These are phyloP conservation scores for Tuber indicum DNA, from an alignment of 495 filamentous ascomycete species.

Conservation along the genomic window DNA sequence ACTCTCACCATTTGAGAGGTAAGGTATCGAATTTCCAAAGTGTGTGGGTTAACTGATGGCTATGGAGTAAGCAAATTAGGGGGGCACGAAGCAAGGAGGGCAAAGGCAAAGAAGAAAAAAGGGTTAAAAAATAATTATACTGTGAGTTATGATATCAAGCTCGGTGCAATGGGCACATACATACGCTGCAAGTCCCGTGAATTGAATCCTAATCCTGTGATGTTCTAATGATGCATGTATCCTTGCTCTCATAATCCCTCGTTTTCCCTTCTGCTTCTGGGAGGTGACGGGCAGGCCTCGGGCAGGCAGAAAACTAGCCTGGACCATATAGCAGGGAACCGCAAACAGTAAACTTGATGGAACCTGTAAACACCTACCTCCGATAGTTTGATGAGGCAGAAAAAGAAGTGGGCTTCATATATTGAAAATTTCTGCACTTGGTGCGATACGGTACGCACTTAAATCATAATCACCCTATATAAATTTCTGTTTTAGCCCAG, in stretches of 20 bases:
- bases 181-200: background rate
- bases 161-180: background rate
- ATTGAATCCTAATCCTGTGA: background rate
- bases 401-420: background rate
- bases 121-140: background rate
- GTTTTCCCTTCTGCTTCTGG: background rate
- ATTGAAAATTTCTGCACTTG: background rate
- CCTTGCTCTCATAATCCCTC: background rate
- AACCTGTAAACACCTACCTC: background rate
- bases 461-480: background rate
- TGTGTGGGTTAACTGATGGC: background rate
- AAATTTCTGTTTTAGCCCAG: background rate
- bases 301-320: background rate
- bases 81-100: background rate
- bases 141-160: background rate
- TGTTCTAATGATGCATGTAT: background rate
- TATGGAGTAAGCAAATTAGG: background rate
- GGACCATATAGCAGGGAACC: background rate
- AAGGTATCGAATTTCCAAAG: background rate
- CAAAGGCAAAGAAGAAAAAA: background rate
- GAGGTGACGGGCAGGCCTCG: background rate
- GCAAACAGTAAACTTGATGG: background rate
- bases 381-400: background rate
- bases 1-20: background rate
- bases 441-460: background rate